phyloP scores from a whole-genome alignment of 2,329 filamentous ascomycete species.

The Colletotrichum incanum region DNA sequence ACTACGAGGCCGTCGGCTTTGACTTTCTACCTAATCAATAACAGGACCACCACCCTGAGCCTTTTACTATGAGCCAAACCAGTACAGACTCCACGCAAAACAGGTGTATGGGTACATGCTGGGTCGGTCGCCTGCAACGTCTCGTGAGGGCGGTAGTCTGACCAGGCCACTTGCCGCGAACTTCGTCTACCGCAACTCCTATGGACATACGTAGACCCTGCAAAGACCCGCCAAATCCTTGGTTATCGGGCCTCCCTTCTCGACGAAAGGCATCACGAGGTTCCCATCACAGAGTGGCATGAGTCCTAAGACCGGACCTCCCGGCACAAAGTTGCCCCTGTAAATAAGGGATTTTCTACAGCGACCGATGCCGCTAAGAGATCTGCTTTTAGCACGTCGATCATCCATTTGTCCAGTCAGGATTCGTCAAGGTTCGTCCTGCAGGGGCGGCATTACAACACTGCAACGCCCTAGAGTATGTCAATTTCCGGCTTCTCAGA shows the following conservation, averaged over 20 bases:
- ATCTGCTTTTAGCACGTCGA: slow-evolving; percentile 39
- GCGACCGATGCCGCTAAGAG: slow-evolving; percentile 31
- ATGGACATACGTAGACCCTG: background rate
- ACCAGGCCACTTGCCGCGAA: slow-evolving; percentile 8
- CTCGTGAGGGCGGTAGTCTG: background rate
- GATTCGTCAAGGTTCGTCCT: background rate
- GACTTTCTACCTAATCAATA: background rate
- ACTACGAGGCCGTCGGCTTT: slow-evolving; percentile 16
- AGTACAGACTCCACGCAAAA: background rate
- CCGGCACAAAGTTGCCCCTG: background rate
- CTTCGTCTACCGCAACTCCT: slow-evolving; percentile 20
- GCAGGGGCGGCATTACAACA: background rate
- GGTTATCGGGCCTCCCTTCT: background rate
- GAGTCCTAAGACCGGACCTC: background rate
- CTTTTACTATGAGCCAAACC: slow-evolving; percentile 1
- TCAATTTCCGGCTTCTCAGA: slow-evolving; percentile 7
- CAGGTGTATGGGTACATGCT: slow-evolving; percentile 15
- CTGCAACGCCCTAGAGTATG: background rate
- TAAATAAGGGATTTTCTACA: background rate
- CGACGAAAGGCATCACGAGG: slow-evolving; percentile 10
- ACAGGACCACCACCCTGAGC: background rate
- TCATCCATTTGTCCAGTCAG: slow-evolving; percentile 17
- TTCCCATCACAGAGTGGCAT: slow-evolving; percentile 10
- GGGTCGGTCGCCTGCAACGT: slow-evolving; percentile 3
- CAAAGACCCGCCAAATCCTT: background rate